Evolutionary conservation across 192 early-diverging fungal genomes (phyloP).

Genomic region (Chytriomyces sp.): DNA sequence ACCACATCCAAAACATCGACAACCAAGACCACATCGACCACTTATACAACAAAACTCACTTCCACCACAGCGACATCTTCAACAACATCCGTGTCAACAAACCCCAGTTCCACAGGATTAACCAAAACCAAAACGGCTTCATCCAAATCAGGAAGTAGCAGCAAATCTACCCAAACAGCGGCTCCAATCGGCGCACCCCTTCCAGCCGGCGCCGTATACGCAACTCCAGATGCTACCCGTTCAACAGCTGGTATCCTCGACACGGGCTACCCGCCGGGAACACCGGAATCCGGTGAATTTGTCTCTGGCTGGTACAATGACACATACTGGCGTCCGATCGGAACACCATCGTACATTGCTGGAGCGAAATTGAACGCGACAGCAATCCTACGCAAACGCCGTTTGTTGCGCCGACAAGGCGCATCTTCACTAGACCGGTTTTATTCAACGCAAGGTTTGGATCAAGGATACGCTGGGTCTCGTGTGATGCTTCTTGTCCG

Average conservation of each 20-base stretch:
- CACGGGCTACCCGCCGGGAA: constrained; percentile 4
- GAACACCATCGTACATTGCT: background rate
- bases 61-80: background rate
- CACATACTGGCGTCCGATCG: constrained; percentile 18
- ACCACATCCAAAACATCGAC: background rate
- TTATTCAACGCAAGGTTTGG: constrained; percentile 20
- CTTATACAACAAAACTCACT: background rate
- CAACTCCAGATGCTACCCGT: background rate
- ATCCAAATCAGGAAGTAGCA: too few species aligned
- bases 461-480: constrained; percentile 20
- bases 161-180: too few species aligned
- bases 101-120: background rate
- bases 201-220: background rate
- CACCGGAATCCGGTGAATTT: constrained; percentile 1
- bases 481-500: constrained; percentile 8
- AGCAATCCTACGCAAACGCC: background rate
- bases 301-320: constrained; percentile 23
- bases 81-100: constrained; percentile 1
- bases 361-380: background rate
- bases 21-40: background rate
- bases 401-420: background rate
- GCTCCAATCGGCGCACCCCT: background rate
- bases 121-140: background rate
- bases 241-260: background rate
- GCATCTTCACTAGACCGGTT: background rate